Conservation (phyloP, 192 early-diverging fungal genomes). For the Podila epigama region DNA sequence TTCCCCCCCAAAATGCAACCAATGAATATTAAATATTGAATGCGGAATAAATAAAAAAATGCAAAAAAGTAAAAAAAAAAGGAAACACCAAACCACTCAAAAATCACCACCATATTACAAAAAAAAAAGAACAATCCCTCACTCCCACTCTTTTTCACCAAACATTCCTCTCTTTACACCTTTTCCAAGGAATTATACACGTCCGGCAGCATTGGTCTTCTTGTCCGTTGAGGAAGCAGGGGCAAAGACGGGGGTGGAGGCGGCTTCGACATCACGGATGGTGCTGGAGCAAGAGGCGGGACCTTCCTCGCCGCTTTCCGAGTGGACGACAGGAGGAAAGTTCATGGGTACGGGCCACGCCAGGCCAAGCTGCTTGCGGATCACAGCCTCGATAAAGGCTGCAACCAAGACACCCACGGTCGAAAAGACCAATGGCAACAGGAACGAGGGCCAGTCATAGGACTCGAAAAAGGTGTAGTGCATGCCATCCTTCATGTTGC, state of each 20-base stretch:
- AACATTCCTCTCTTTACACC: background rate
- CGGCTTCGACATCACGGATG: conserved; percentile 14
- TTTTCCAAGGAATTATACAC: background rate
- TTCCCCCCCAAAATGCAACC: too few species aligned
- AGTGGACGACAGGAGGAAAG: conserved; percentile 10
- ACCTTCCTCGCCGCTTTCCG: conserved; percentile 8
- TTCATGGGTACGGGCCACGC: conserved; percentile 18
- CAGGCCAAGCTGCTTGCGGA: conserved; percentile 18
- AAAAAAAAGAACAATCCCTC: background rate
- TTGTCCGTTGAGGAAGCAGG: too few species aligned
- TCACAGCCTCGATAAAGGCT: background rate
- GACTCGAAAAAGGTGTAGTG: conserved; percentile 23
- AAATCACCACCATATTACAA: background rate
- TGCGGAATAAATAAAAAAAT: too few species aligned
- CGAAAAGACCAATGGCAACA: conserved; percentile 22
- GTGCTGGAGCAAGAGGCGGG: conserved; percentile 5
- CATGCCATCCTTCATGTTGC: conserved; percentile 15
- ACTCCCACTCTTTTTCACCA: background rate
- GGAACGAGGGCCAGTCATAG: conserved; percentile 45
- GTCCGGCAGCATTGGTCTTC: background rate
- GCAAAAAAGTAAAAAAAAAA: background rate
- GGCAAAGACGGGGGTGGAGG: too few species aligned
- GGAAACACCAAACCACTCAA: background rate
- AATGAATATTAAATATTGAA: too few species aligned
- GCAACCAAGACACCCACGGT: conserved; percentile 16